These are phyloP conservation scores for Decorospora gaudefroyi DNA, from an alignment of 2,329 filamentous ascomycete genomes.

Conservation along the genomic window DNA sequence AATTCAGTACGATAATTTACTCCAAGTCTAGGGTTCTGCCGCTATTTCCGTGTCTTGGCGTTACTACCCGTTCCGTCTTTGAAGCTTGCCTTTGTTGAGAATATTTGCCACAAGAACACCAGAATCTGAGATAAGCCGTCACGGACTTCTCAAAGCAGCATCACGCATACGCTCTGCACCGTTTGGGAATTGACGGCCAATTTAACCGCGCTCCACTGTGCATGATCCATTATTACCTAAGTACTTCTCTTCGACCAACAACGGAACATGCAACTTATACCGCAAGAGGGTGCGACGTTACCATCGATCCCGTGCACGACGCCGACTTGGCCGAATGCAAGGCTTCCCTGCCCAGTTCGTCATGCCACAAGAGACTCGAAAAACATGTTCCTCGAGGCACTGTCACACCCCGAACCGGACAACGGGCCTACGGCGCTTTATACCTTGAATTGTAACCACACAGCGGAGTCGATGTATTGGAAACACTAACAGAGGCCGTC, in stretches of 20 bases:
- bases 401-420: slow-evolving; percentile 11
- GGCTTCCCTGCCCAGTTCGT: slow-evolving; percentile 1
- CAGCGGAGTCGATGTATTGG: slow-evolving; percentile 11
- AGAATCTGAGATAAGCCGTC: not conserved
- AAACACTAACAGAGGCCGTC: slow-evolving; percentile 1
- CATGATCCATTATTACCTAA: slow-evolving; percentile 1
- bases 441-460: slow-evolving; percentile 7
- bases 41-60: slow-evolving; percentile 27
- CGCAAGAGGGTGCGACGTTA: slow-evolving; percentile 9
- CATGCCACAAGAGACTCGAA: slow-evolving; percentile 6
- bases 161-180: not conserved
- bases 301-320: slow-evolving; percentile 4
- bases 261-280: not conserved
- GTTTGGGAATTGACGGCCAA: too few relatives aligned
- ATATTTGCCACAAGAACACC: slow-evolving; percentile 17
- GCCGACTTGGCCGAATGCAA: slow-evolving; percentile 2
- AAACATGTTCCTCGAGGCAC: slow-evolving; percentile 8
- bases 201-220: too few relatives aligned
- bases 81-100: slow-evolving; percentile 23
- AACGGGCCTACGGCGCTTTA: slow-evolving; percentile 1
- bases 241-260: not conserved
- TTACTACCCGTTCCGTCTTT: slow-evolving; percentile 23
- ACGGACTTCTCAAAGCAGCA: not conserved
- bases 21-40: slow-evolving; percentile 7
- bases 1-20: slow-evolving; percentile 34